Evolutionary conservation across 1,284 basidiomycete species (phyloP).

Genomic region (Mycena citricolor): DNA sequence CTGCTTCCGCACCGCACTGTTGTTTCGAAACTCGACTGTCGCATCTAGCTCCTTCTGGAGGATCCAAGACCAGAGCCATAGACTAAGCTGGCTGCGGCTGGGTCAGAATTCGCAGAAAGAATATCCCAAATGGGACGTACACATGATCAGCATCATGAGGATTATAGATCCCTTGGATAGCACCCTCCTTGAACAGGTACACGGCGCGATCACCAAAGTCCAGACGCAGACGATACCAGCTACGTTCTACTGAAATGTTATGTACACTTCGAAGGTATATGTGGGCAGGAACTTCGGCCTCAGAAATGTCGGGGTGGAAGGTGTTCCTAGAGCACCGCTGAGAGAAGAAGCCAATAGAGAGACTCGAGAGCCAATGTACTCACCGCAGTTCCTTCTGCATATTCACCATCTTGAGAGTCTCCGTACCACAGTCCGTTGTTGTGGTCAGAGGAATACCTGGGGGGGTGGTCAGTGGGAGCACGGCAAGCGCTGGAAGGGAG

Average conservation of each 20-base stretch:
- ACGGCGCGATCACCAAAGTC: constrained; percentile 29
- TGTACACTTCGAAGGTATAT: constrained; percentile 30
- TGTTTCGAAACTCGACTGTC: constrained; percentile 26
- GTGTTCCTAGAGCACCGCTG: neutral
- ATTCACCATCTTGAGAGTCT: constrained; percentile 32
- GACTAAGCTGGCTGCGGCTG: constrained; percentile 28
- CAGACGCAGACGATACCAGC: constrained; percentile 30
- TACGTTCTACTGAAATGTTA: constrained; percentile 31
- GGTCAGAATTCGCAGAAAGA: neutral
- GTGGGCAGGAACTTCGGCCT: constrained; percentile 25
- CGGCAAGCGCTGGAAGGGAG: too few relatives aligned
- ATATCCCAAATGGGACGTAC: constrained; percentile 22
- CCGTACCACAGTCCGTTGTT: constrained; percentile 36
- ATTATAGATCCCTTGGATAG: constrained; percentile 22
- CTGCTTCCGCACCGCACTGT: constrained; percentile 24
- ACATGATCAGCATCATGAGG: constrained; percentile 24
- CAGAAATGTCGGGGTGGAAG: constrained; percentile 20
- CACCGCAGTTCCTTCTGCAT: constrained; percentile 34
- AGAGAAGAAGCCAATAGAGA: neutral
- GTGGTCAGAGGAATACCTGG: constrained; percentile 36
- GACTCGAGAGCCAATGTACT: constrained; percentile 1
- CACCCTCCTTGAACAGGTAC: constrained; percentile 1
- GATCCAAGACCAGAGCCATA: constrained; percentile 33
- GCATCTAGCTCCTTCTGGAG: constrained; percentile 25
- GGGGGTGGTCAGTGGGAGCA: neutral